A percentile compares a stretch with the other conserved stretches of the same genome.
Evolutionary conservation across 1,139 yeast genomes (phyloP).

Genomic region (Saccharomyces hybrid): DNA sequence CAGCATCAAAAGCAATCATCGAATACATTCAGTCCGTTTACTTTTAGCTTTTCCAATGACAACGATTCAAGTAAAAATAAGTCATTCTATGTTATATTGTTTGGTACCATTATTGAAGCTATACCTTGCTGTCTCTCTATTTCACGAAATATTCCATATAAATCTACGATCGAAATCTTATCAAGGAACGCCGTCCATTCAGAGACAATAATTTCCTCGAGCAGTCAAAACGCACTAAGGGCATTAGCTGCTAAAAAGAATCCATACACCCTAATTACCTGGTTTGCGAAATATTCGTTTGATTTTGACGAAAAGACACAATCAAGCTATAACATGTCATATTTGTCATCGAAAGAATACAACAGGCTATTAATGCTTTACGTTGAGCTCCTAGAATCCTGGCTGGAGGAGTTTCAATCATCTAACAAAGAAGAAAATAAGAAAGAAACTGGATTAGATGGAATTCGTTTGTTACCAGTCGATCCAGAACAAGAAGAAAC

Average conservation of each 20-base stretch:
- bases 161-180: constrained; percentile 62
- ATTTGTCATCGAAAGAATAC: constrained; percentile 51
- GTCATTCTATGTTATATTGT: constrained; percentile 43
- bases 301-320: constrained; percentile 60
- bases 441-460: constrained; percentile 30
- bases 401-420: constrained; percentile 59
- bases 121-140: constrained; percentile 60
- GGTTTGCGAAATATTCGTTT: constrained; percentile 74
- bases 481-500: constrained; percentile 32
- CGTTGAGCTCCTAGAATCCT: constrained; percentile 67
- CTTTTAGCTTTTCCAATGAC: constrained; percentile 43
- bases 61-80: constrained; percentile 19
- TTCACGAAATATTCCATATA: constrained; percentile 45
- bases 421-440: constrained; percentile 25
- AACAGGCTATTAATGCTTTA: constrained; percentile 58
- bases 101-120: constrained; percentile 61
- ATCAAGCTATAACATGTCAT: constrained; percentile 44
- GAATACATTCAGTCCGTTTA: constrained; percentile 35
- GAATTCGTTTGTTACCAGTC: constrained; percentile 19
- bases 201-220: constrained; percentile 51
- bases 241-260: constrained; percentile 60
- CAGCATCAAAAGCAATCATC: constrained; percentile 28
- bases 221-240: constrained; percentile 58
- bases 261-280: constrained; percentile 63
- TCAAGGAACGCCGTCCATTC: constrained; percentile 70